These are phyloP conservation scores for Cytospora chrysosperma DNA, from an alignment of 2,329 filamentous ascomycete genomes.

Conservation along the genomic window DNA sequence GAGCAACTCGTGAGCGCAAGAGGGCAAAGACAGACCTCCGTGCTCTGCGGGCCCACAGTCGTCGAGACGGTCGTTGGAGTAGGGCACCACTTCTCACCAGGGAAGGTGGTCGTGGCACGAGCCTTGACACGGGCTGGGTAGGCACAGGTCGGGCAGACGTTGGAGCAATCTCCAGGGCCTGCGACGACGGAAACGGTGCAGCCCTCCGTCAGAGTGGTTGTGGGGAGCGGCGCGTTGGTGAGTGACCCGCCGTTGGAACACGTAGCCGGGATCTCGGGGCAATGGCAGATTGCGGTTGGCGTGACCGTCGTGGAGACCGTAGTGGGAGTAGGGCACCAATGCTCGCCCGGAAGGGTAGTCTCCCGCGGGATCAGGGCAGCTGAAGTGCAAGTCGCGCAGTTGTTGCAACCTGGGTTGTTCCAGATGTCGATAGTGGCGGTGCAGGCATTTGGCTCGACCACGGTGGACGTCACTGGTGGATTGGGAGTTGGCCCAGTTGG, in stretches of 20 bases:
- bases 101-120: not conserved
- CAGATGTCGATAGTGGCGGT: constrained; percentile 1
- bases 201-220: not conserved
- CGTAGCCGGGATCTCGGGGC: not conserved
- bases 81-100: not conserved
- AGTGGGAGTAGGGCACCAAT: not conserved
- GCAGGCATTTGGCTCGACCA: not conserved
- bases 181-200: constrained; percentile 1
- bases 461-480: not conserved
- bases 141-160: not conserved
- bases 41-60: not conserved
- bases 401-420: not conserved
- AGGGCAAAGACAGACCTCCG: not conserved
- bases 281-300: not conserved
- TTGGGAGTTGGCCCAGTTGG: not conserved
- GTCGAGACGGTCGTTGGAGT: not conserved
- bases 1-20: not conserved
- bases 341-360: not conserved
- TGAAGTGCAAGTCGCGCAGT: constrained; percentile 2
- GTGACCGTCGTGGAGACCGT: not conserved
- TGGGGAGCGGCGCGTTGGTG: constrained; percentile 3
- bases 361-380: not conserved
- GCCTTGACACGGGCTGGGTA: not conserved
- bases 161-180: not conserved
- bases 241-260: not conserved